These are phyloP conservation scores for Acephala macrosclerotiorum DNA, from an alignment of 2,329 filamentous ascomycete genomes.

Conservation along the genomic window DNA sequence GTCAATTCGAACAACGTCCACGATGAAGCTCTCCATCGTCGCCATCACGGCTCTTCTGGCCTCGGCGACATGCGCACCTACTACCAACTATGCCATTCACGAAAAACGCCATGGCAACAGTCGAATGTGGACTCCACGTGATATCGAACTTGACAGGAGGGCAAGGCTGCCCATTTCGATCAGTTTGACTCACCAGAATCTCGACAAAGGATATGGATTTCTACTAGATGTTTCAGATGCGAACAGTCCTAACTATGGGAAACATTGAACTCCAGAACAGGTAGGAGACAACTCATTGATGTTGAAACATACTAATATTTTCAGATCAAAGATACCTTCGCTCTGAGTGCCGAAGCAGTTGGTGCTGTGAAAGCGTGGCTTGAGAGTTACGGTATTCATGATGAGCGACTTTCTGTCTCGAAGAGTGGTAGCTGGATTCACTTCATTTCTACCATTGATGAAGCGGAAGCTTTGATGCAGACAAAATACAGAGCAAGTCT, in stretches of 20 bases:
- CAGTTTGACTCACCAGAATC: constrained; percentile 8
- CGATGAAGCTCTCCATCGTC: no score
- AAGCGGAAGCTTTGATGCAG: constrained; percentile 16
- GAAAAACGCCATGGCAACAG: background rate
- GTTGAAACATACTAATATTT: background rate
- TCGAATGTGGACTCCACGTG: background rate
- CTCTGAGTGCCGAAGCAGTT: constrained; percentile 38
- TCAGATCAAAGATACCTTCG: constrained; percentile 46
- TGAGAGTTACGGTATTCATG: background rate
- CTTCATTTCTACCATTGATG: constrained; percentile 15
- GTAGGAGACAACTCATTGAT: background rate
- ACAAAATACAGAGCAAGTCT: constrained; percentile 10
- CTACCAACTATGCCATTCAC: no score
- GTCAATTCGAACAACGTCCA: no score
- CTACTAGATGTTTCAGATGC: constrained; percentile 15
- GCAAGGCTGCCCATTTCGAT: constrained; percentile 5
- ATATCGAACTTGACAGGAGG: background rate
- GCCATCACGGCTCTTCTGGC: no score
- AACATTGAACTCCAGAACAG: constrained; percentile 15
- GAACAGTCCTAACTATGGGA: constrained; percentile 2
- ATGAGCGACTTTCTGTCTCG: background rate
- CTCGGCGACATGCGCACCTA: no score
- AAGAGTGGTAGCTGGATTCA: constrained; percentile 7
- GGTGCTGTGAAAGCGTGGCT: constrained; percentile 12
- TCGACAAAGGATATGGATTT: constrained; percentile 4